Evolutionary conservation across 73 alveolate species (phyloP).

Genomic region (Vitrella brassicaformis): DNA sequence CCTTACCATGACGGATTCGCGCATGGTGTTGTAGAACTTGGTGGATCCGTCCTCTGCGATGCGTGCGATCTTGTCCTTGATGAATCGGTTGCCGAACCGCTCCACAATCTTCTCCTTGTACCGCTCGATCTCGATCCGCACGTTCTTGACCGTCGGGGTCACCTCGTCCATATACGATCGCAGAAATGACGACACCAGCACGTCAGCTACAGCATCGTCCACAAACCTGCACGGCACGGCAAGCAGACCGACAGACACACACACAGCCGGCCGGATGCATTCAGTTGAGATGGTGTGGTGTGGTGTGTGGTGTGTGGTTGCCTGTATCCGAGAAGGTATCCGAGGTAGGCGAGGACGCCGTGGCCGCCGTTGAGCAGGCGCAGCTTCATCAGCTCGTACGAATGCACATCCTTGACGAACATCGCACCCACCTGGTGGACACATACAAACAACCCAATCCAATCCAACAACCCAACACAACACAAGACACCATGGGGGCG

Average conservation of each 20-base stretch:
- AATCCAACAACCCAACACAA: too few relatives aligned
- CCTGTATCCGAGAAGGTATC: neutral
- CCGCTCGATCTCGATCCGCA: neutral
- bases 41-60: neutral
- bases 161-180: neutral
- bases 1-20: neutral
- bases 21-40: neutral
- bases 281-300: too few relatives aligned
- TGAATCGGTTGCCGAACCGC: neutral
- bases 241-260: neutral
- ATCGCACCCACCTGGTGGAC: too few relatives aligned
- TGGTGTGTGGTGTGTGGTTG: too few relatives aligned
- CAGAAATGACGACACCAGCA: neutral
- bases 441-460: too few relatives aligned
- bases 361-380: neutral
- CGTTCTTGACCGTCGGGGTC: neutral
- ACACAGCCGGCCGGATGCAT: too few relatives aligned
- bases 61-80: neutral
- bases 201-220: neutral
- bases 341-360: neutral
- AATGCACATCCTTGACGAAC: neutral
- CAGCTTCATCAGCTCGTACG: neutral
- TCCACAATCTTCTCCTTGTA: neutral
- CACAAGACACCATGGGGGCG: too few relatives aligned
- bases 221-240: neutral